Base-by-base conservation (phyloP, 352 stramenopile species). In the Globisporangium viniferum region DNA sequence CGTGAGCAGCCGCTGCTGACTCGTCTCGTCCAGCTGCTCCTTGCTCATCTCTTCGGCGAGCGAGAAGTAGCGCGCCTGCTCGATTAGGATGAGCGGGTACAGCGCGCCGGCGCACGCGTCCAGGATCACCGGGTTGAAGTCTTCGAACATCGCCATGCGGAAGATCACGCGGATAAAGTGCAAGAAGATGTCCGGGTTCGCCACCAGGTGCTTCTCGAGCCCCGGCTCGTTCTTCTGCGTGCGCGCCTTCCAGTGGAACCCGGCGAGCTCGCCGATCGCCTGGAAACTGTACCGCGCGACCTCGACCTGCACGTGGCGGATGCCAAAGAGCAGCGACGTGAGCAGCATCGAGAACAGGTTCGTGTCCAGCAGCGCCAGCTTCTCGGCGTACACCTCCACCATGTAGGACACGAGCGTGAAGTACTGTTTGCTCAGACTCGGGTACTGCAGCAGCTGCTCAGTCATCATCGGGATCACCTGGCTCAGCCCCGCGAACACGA, bases 381-480 rank as follows among this genome's bases (percentile, higher is more conserved):
- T 93, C 39, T 93, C 81, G 12, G 86, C 84, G 68, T 95, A 93
- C 22, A 94, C 85, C 72, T 95, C 88, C 27, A 95, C 79, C 82
- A 95, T 92, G 66, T 89, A 94, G 22, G 84, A 89, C 35, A 97
- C 81, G 59, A 97, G 73, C 31, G 86, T 93, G 67, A 97, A 97
- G 62, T 96, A 97, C 67, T 95, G 89, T 60, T 93, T 90, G 72
- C 84, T 93, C 68, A 97, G 73, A 31, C 71, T 84, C 9, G 89
- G 88, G 62, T 96, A 97, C 46, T 94, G 81, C 56, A 97, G 73
- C 63, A 97, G 71, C 63, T 88, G 79, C 62, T 97, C 86, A 7
- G 91, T 97, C 89, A 97, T 97, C 29, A 97, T 81, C 20, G 91
- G 90, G 48, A 97, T 90, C 36, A 97, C 84, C 58, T 92, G 84